These are phyloP conservation scores for Lactarius evosmus DNA, from an alignment of 768 basidiomycete genomes.

Conservation along the genomic window DNA sequence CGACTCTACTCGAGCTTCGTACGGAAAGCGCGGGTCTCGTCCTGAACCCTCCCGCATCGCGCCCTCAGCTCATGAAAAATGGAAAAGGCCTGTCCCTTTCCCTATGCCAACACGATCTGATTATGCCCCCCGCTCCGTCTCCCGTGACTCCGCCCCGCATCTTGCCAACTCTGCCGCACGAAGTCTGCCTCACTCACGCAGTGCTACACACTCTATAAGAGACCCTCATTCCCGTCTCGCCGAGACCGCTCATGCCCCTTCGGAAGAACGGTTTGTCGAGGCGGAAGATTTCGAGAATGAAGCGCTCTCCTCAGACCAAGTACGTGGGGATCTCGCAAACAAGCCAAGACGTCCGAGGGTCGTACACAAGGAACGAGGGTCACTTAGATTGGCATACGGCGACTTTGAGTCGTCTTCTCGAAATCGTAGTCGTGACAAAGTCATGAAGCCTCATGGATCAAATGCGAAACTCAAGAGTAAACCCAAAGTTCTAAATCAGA, in stretches of 20 bases:
- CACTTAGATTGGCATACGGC: constrained; percentile 10
- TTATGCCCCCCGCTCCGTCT: neutral
- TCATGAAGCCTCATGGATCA: neutral
- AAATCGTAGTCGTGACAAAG: neutral
- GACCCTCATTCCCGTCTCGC: neutral
- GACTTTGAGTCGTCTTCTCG: constrained; percentile 4
- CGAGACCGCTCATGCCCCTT: neutral
- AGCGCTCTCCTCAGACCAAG: neutral
- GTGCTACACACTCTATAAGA: neutral
- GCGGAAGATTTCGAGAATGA: constrained; percentile 14
- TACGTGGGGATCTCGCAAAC: neutral
- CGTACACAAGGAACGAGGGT: constrained; percentile 21
- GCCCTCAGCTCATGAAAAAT: constrained; percentile 4
- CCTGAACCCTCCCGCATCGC: neutral
- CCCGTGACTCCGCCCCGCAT: constrained; percentile 9
- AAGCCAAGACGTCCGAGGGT: constrained; percentile 17
- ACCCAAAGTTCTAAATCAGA: neutral
- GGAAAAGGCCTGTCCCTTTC: constrained; percentile 14
- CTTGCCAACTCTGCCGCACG: neutral
- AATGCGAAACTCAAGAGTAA: constrained; percentile 17
- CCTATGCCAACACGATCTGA: constrained; percentile 4
- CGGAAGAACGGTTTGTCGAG: neutral
- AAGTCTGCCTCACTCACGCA: neutral
- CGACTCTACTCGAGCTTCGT: neutral
- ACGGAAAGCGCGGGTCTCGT: constrained; percentile 3